Conservation (phyloP, 176 grass and related monocot genomes). For the Cenchrus americanus region DNA sequence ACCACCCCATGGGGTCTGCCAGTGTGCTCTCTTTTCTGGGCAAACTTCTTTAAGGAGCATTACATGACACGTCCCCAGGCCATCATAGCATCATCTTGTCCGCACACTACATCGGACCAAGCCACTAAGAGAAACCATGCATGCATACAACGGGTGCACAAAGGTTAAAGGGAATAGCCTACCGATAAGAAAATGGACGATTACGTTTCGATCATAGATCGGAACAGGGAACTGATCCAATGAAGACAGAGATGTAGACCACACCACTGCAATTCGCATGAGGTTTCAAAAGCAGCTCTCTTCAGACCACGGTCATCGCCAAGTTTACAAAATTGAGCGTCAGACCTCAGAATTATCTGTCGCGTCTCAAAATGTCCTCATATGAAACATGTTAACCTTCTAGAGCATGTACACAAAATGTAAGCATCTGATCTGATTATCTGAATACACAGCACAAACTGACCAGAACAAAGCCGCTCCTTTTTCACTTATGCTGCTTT, state of each 20-base stretch:
- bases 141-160: background rate
- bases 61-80: background rate
- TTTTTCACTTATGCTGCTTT: background rate
- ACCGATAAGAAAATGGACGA: background rate
- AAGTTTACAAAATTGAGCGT: constrained; percentile 7
- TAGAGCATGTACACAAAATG: constrained; percentile 12
- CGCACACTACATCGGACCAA: background rate
- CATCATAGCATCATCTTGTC: background rate
- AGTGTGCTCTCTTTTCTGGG: constrained; percentile 23
- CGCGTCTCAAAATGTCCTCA: background rate
- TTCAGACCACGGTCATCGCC: background rate
- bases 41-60: constrained; percentile 25
- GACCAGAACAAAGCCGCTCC: constrained; percentile 16
- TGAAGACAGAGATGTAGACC: background rate
- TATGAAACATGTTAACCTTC: background rate
- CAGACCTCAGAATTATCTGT: background rate
- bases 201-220: background rate
- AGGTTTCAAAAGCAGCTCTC: background rate
- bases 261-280: background rate
- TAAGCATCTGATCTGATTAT: background rate
- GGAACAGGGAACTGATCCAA: background rate
- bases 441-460: constrained; percentile 19
- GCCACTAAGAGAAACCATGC: background rate
- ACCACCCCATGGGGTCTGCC: background rate
- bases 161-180: background rate